Conservation (phyloP, 148 eudicot genomes). For the Camellia japonica region DNA sequence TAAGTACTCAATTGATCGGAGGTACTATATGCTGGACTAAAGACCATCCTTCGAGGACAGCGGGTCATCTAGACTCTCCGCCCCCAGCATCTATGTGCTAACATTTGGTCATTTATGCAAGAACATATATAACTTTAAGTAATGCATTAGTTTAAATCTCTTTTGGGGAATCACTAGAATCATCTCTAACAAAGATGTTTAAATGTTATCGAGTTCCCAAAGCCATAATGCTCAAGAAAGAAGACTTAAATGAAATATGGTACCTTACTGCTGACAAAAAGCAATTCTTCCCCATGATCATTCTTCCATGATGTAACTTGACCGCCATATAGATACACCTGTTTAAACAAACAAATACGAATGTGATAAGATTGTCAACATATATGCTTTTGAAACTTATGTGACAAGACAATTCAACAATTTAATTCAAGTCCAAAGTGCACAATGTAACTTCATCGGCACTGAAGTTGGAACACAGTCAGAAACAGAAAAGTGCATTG, state of each 20-base stretch:
- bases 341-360: too few species aligned
- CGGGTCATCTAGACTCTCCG: too few species aligned
- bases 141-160: neutral
- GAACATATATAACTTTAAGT: neutral
- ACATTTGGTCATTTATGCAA: neutral
- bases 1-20: too few species aligned
- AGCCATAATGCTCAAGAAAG: neutral
- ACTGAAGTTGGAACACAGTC: too few species aligned
- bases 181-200: neutral
- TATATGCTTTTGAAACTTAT: too few species aligned
- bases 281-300: conserved; percentile 73
- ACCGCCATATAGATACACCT: neutral
- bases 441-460: too few species aligned
- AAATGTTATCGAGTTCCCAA: neutral
- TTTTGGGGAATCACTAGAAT: neutral
- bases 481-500: too few species aligned
- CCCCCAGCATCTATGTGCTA: neutral
- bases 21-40: too few species aligned
- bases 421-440: too few species aligned
- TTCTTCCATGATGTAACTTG: conserved; percentile 95
- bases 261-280: conserved; percentile 83
- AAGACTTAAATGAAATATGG: neutral
- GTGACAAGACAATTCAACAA: too few species aligned
- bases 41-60: too few species aligned
- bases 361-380: too few species aligned